These are phyloP conservation scores for Pythium aristosporum DNA, from an alignment of 352 stramenopile genomes.

Conservation along the genomic window DNA sequence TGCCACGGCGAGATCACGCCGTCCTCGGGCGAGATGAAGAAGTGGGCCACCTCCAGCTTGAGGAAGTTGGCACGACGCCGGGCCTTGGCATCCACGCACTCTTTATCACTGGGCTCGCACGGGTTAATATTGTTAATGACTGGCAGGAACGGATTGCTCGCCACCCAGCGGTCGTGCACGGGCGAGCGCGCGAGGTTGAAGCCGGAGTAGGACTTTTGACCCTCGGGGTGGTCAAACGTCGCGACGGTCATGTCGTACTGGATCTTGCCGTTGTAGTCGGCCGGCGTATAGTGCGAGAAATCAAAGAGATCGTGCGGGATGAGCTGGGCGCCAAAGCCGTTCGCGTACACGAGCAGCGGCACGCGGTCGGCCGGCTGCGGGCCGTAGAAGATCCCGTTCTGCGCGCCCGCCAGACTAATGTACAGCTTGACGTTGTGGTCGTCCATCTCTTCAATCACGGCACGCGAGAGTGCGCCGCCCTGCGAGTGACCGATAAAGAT, in stretches of 20 bases:
- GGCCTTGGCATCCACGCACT: constrained; percentile 1
- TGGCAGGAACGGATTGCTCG: constrained; percentile 38
- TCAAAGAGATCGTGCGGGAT: constrained; percentile 34
- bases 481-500: constrained; percentile 52
- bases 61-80: constrained; percentile 40
- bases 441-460: constrained; percentile 56
- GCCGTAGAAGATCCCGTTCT: constrained; percentile 58
- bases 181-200: constrained; percentile 42
- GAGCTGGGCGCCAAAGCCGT: constrained; percentile 28
- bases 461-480: constrained; percentile 37
- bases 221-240: constrained; percentile 28
- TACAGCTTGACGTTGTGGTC: constrained; percentile 47
- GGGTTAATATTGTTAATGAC: constrained; percentile 29
- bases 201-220: constrained; percentile 35
- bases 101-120: neutral
- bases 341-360: constrained; percentile 35
- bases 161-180: constrained; percentile 2
- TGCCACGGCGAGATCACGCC: constrained; percentile 42
- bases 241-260: constrained; percentile 36
- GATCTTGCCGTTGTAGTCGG: constrained; percentile 36
- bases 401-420: constrained; percentile 44
- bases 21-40: constrained; percentile 38
- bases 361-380: constrained; percentile 34
- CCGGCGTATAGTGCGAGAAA: constrained; percentile 32
- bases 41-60: constrained; percentile 28